Percentiles rank a stretch among this genome's conserved stretches.
Conservation (phyloP, 2,329 filamentous ascomycete genomes). For the Pseudophaeomoniella oleicola region DNA sequence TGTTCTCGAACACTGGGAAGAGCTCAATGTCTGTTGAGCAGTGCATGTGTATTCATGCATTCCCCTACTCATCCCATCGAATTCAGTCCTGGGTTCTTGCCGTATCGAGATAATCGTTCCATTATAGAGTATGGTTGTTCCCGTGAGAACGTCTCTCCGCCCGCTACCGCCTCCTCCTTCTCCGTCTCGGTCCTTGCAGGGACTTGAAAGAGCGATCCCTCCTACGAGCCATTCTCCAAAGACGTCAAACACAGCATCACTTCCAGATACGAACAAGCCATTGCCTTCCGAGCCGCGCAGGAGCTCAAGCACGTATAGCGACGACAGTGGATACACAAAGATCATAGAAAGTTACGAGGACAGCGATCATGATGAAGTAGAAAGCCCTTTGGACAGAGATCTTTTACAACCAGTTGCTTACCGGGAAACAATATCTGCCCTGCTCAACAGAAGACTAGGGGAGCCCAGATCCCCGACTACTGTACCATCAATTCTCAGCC, state of each 20-base stretch:
- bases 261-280: slow-evolving; percentile 1
- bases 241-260: slow-evolving; percentile 3
- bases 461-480: background rate
- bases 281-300: slow-evolving; percentile 6
- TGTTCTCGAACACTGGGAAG: no score
- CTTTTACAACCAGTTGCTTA: slow-evolving; percentile 15
- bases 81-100: no score
- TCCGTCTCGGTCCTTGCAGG: slow-evolving; percentile 8
- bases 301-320: slow-evolving; percentile 5
- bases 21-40: no score
- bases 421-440: slow-evolving; percentile 10
- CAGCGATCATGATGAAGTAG: slow-evolving; percentile 2
- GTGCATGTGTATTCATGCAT: no score
- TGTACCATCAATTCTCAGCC: slow-evolving; percentile 1
- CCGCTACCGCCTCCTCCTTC: slow-evolving; percentile 5
- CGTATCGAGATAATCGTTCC: no score
- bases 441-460: background rate
- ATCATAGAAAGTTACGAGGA: slow-evolving; percentile 4
- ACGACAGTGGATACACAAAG: slow-evolving; percentile 3
- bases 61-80: no score
- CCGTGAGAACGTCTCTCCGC: no score
- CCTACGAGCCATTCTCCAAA: slow-evolving; percentile 3
- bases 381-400: slow-evolving; percentile 8
- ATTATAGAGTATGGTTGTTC: no score
- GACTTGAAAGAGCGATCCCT: slow-evolving; percentile 8